Conservation (phyloP, 2,329 filamentous ascomycete species). For the Venturia effusa region DNA sequence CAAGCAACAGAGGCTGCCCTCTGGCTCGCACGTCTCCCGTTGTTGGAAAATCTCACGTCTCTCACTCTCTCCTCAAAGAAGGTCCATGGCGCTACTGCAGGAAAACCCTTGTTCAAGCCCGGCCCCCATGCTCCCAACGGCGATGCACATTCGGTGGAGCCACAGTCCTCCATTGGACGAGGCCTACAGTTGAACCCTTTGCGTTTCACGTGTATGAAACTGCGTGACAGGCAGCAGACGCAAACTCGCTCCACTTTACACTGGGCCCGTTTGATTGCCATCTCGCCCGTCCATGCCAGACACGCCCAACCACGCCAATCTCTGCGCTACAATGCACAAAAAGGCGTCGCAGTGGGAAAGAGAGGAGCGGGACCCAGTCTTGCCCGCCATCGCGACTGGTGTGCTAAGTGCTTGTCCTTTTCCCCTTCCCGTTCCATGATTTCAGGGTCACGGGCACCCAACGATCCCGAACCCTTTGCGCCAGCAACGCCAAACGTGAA, state of each 20-base stretch:
- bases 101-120: background rate
- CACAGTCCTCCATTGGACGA: background rate
- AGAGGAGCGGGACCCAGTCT: background rate
- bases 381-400: background rate
- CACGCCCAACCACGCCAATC: background rate
- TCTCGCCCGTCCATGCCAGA: background rate
- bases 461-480: background rate
- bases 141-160: background rate
- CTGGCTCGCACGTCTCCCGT: background rate
- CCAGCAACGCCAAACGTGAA: background rate
- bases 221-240: background rate
- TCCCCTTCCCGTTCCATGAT: background rate
- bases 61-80: background rate
- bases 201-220: conserved; percentile 2
- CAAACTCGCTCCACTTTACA: background rate
- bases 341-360: background rate
- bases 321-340: background rate
- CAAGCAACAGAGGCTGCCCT: background rate
- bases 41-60: background rate
- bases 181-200: background rate
- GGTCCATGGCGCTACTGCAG: background rate
- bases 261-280: background rate
- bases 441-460: background rate
- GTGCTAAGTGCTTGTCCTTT: too few relatives aligned
- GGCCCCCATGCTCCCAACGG: background rate